Evolutionary conservation across 257 asterid species (phyloP).

Genomic region (Leptodermis oblonga): DNA sequence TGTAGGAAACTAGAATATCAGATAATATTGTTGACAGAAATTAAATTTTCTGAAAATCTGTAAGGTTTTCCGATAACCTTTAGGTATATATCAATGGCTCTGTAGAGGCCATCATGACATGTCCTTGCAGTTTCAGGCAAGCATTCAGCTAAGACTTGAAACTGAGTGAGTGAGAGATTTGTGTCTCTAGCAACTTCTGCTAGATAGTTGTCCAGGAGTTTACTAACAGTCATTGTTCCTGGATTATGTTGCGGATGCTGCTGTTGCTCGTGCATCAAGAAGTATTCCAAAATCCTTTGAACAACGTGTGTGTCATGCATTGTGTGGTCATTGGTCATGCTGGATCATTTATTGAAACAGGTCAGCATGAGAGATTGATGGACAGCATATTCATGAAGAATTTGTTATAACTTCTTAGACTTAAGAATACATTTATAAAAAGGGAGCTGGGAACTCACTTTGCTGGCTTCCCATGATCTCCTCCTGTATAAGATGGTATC

Average conservation of each 20-base stretch:
- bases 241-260: slow-evolving; percentile 38
- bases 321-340: slow-evolving; percentile 43
- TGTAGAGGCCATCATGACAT: slow-evolving; percentile 72
- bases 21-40: background rate
- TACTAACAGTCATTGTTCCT: slow-evolving; percentile 44
- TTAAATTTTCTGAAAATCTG: background rate
- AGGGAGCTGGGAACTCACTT: slow-evolving; percentile 44
- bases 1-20: slow-evolving; percentile 21
- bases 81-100: slow-evolving; percentile 80
- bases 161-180: slow-evolving; percentile 51
- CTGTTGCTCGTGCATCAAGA: slow-evolving; percentile 54
- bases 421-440: slow-evolving; percentile 6
- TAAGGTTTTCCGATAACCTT: slow-evolving; percentile 41
- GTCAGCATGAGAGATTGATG: slow-evolving; percentile 16
- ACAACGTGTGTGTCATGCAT: slow-evolving; percentile 57
- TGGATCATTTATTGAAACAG: slow-evolving; percentile 27
- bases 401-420: background rate
- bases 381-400: background rate
- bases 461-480: slow-evolving; percentile 44
- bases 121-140: slow-evolving; percentile 60
- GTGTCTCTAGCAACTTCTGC: slow-evolving; percentile 82
- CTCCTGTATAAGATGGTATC: slow-evolving; percentile 47
- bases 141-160: slow-evolving; percentile 64
- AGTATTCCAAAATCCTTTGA: slow-evolving; percentile 73
- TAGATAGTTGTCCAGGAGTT: slow-evolving; percentile 72